These are phyloP conservation scores for Cryptococcus sp. DNA, from an alignment of 1,284 basidiomycete genomes.

Conservation along the genomic window DNA sequence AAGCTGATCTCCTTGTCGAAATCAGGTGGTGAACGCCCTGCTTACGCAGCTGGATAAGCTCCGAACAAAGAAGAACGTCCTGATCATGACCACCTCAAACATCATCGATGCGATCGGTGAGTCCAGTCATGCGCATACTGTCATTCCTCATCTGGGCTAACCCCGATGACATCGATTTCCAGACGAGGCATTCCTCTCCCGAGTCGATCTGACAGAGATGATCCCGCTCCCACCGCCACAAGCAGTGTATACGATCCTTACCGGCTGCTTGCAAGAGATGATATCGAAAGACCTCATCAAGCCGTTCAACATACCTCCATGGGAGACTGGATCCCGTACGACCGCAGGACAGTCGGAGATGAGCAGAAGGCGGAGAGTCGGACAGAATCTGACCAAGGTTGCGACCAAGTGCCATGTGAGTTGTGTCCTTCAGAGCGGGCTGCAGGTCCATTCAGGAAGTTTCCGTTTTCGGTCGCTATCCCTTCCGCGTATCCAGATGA, in stretches of 20 bases:
- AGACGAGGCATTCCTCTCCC: conserved; percentile 95
- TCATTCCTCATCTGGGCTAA: not conserved
- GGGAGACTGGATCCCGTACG: too few relatives aligned
- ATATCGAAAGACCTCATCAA: conserved; percentile 71
- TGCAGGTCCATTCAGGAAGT: too few relatives aligned
- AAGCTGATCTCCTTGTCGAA: conserved; percentile 5
- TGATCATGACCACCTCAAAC: conserved; percentile 97
- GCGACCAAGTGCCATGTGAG: too few relatives aligned
- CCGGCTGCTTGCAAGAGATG: conserved; percentile 78
- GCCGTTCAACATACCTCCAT: conserved; percentile 34
- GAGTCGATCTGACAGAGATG: conserved; percentile 95
- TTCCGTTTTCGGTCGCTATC: not conserved
- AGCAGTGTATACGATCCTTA: conserved; percentile 92
- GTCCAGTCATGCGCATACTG: conserved; percentile 22
- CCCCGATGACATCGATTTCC: not conserved
- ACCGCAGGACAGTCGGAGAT: not conserved
- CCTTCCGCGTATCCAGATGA: not conserved
- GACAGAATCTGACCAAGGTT: not conserved
- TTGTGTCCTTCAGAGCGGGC: too few relatives aligned
- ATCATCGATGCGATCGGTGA: conserved; percentile 89
- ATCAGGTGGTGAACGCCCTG: conserved; percentile 94
- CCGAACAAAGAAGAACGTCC: conserved; percentile 85
- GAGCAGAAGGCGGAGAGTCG: not conserved
- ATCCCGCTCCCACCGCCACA: conserved; percentile 85
- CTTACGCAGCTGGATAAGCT: conserved; percentile 96